phyloP scores from a whole-genome alignment of 108 stramenopile species.

The Epipyxis sp. region DNA sequence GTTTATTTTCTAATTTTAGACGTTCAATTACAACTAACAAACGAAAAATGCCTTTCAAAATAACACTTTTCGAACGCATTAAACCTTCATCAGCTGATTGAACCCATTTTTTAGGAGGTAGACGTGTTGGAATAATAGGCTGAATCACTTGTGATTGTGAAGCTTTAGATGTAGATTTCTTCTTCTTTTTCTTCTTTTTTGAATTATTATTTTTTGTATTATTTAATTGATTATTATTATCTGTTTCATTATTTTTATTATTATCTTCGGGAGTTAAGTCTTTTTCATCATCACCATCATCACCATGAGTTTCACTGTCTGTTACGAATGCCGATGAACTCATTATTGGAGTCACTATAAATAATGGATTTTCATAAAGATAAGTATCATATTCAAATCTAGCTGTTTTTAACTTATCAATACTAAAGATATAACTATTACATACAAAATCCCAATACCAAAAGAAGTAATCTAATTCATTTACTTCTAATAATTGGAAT shows the following conservation, averaged over 20 bases:
- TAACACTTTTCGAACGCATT: no score
- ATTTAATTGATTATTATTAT: not conserved
- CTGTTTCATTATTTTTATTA: not conserved
- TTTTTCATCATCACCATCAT: not conserved
- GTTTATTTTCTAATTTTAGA: not conserved
- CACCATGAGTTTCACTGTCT: not conserved
- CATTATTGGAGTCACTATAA: no score
- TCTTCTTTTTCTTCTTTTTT: not conserved
- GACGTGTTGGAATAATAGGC: not conserved
- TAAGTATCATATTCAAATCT: not conserved
- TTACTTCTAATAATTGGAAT: not conserved
- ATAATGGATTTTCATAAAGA: not conserved
- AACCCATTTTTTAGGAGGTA: not conserved
- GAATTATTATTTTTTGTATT: no score
- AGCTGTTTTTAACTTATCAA: not conserved
- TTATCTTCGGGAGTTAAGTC: not conserved
- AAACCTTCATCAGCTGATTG: not conserved
- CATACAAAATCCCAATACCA: constrained; percentile 6
- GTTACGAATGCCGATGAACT: not conserved
- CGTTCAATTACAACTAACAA: not conserved
- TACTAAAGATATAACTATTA: not conserved
- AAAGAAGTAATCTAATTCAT: not conserved
- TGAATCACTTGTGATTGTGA: not conserved
- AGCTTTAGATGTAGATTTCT: not conserved
- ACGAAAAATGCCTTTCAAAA: not conserved